Evolutionary conservation across 2,329 filamentous ascomycete species (phyloP).

Genomic region (Trichoderma sp.): DNA sequence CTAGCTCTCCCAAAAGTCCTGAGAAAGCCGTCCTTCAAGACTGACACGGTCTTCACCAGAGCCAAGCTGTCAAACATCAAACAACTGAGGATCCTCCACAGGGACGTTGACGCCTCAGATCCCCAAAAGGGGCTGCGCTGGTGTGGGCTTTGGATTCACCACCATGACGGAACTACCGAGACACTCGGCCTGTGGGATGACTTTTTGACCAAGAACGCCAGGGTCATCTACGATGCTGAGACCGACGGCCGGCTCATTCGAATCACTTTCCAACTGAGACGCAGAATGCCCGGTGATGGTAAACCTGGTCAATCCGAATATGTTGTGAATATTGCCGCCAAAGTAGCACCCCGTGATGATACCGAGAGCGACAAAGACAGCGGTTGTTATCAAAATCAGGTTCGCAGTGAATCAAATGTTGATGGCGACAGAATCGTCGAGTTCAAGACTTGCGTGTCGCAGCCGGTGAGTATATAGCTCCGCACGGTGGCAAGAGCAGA

Average conservation of each 20-base stretch:
- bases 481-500: too few relatives aligned
- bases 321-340: background rate
- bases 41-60: background rate
- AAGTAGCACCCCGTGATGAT: background rate
- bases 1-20: background rate
- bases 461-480: too few relatives aligned
- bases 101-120: too few relatives aligned
- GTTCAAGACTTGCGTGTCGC: too few relatives aligned
- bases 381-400: background rate
- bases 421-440: background rate
- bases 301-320: background rate
- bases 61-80: background rate
- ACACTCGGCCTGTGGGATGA: background rate
- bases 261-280: background rate
- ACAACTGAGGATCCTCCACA: background rate
- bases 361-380: too few relatives aligned
- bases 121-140: background rate
- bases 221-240: background rate
- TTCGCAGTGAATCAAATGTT: too few relatives aligned
- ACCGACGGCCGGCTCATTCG: background rate
- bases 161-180: background rate
- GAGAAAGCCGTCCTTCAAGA: background rate
- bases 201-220: background rate
- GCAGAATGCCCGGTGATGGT: background rate
- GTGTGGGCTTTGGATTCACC: background rate